Conservation (phyloP, 1,284 basidiomycete genomes). For the Fistulinella cinereoalba region DNA sequence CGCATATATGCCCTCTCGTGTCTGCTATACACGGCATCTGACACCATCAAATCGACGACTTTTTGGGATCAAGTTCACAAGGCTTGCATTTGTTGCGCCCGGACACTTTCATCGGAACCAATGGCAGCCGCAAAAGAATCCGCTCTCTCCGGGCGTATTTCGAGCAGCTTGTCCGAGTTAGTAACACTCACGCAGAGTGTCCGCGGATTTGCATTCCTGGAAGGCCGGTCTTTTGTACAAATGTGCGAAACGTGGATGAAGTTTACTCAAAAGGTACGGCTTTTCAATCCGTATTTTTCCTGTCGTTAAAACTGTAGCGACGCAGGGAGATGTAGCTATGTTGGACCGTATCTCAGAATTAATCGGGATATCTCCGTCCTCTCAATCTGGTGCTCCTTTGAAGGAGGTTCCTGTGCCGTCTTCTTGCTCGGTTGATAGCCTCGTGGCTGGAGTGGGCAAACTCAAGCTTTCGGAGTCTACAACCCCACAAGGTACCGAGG, state of each 20-base stretch:
- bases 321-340: slow-evolving; percentile 49
- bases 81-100: slow-evolving; percentile 44
- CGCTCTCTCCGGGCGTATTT: slow-evolving; percentile 36
- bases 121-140: slow-evolving; percentile 32
- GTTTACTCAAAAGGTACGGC: slow-evolving; percentile 49
- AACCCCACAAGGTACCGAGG: background rate
- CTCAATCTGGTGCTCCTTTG: background rate
- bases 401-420: background rate
- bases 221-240: slow-evolving; percentile 49
- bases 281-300: background rate
- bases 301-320: background rate
- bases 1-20: slow-evolving; percentile 49
- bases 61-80: slow-evolving; percentile 70
- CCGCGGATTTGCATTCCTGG: slow-evolving; percentile 38
- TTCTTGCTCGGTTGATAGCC: slow-evolving; percentile 16
- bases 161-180: slow-evolving; percentile 42
- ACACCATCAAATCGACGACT: slow-evolving; percentile 42
- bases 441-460: slow-evolving; percentile 14
- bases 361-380: slow-evolving; percentile 29
- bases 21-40: slow-evolving; percentile 42
- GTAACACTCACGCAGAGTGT: slow-evolving; percentile 38
- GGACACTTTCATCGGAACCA: slow-evolving; percentile 14
- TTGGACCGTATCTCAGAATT: slow-evolving; percentile 49
- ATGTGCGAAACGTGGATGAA: slow-evolving; percentile 66
- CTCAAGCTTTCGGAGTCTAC: slow-evolving; percentile 16